phyloP scores from a whole-genome alignment of 2,329 filamentous ascomycete species.

The Acrocalymma vagum region DNA sequence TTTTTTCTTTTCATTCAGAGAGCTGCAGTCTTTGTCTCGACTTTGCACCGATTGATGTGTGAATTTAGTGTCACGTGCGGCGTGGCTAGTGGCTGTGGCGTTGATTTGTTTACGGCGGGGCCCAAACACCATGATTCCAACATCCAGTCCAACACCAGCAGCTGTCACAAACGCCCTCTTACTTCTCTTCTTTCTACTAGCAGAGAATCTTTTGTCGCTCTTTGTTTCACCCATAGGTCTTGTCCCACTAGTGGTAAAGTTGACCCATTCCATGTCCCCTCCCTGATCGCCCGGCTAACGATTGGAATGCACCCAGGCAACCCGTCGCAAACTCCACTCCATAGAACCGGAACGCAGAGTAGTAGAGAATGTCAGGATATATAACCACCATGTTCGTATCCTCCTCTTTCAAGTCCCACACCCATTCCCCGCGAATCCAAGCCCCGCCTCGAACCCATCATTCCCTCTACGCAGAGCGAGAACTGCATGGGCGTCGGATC shows the following conservation, averaged over 20 bases:
- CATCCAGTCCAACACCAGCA: conserved; percentile 17
- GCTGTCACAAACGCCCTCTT: conserved; percentile 1
- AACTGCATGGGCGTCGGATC: conserved; percentile 44
- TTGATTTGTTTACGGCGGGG: conserved; percentile 34
- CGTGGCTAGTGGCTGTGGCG: conserved; percentile 19
- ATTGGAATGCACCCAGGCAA: conserved; percentile 38
- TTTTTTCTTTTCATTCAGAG: too few relatives aligned
- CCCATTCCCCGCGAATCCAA: conserved; percentile 41
- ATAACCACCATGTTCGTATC: conserved; percentile 81
- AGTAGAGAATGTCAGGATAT: conserved; percentile 73
- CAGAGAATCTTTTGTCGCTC: conserved; percentile 11
- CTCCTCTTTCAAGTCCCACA: conserved; percentile 37
- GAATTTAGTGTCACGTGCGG: not conserved
- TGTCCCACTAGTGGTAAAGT: conserved; percentile 10
- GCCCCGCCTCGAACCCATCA: conserved; percentile 54
- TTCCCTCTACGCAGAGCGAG: conserved; percentile 53
- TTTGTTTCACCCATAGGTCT: conserved; percentile 1
- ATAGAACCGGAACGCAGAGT: conserved; percentile 26
- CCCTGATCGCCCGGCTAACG: conserved; percentile 40
- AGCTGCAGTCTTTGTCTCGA: too few relatives aligned
- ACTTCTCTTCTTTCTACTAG: conserved; percentile 2
- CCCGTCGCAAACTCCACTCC: conserved; percentile 20
- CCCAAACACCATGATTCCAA: conserved; percentile 23
- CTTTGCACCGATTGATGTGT: conserved; percentile 6
- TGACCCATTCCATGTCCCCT: conserved; percentile 27